Base-by-base conservation (phyloP, 192 early-diverging fungal species). In the Geosiphon pyriformis region DNA sequence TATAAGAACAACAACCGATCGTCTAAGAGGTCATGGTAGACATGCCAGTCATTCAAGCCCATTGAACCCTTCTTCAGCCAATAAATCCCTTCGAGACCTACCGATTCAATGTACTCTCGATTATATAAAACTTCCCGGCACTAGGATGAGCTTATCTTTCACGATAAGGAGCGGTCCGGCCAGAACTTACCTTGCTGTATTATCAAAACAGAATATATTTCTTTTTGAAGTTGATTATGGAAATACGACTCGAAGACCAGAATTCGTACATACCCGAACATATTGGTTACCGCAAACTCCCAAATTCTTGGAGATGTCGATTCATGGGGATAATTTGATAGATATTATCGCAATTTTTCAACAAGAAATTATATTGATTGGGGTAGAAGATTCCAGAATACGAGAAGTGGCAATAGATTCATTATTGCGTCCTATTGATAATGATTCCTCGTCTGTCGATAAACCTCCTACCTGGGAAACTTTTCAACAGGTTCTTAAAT, bases 201-300 rank as follows among this genome's bases (percentile, higher is more conserved):
- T 64, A 31, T 48, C 61, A 27, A 64, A 51, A 25, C 61, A 64
- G 32, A 64, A 64, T 64, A 64, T 64, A 22, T 64, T 50, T 33
- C 33, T 64, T 7, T 64, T 64, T 49, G 48, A 51, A 48, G 20
- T 64, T 33, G 61, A 64, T 30, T 48, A 26, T 51, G 49, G 31
- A 20, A 35, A 64, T 15, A 0, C 27, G 23, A 32, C 25, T 29
- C 17, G 59, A 29, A 18, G 22, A n/a, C 47, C 47, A 12, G 47
- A 64, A 34, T 64, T 48, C 20, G 3, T 51, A 51, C 61, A 51
- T 32, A 64, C 48, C 0, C 29, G 61, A 52, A 64, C 61, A 8
- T 64, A 64, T 52, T 64, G 61, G 61, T 50, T 64, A 52, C 61
- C 61, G n/a, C 46, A 52, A 33, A 64, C 61, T n/a, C 61, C 61